Base-by-base conservation (phyloP, 768 basidiomycete genomes). In the Leucocoprinus birnbaumii region DNA sequence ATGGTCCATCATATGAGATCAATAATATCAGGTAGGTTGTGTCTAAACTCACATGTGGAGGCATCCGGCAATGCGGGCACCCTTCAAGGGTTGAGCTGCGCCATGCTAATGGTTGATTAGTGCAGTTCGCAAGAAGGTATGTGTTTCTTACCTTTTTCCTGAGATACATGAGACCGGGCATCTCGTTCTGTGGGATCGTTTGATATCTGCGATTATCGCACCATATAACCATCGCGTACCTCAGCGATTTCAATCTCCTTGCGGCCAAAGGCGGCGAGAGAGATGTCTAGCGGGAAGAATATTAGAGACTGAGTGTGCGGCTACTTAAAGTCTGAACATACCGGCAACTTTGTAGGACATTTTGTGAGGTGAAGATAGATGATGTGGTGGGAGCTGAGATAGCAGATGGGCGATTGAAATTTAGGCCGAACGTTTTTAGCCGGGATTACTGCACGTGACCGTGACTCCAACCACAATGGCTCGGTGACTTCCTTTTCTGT, bases 241-340 rank as follows among this genome's bases (percentile, higher is more conserved):
- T 99, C 96, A 60, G 96, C 96, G 73, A 99, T 91, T 78, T 96
- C 88, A 66, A 99, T 92, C 80, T 99, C 96, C 80, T 99, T 99
- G 80, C 96, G 94, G 74, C 96, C 94, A 76, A 98, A 99, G 58
- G 96, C 96, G 69, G 97, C 97, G 69, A 99, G 91, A 66, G 95
- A 98, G 66, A 96, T 78, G 69, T 94, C 94, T 92, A 43, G 9
- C 38, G 31, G 31, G 50, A 52, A 31, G 40, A 38, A n/a, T n/a
- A n/a, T n/a, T 14, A 27, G 31, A 55, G 24, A 65, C 59, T 57
- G n/a, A 58, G 55, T 21, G 34, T 24, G 40, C 13, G 38, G 26
- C 13, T 16, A 27, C 3, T 47, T 24, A 38, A 52, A 26, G 51
- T 35, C 38, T 22, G 1, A 26, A 51, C 77, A 58, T 66, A 90